These are phyloP conservation scores for Xenoacremonium recifei DNA, from an alignment of 2,329 filamentous ascomycete species.

Conservation along the genomic window DNA sequence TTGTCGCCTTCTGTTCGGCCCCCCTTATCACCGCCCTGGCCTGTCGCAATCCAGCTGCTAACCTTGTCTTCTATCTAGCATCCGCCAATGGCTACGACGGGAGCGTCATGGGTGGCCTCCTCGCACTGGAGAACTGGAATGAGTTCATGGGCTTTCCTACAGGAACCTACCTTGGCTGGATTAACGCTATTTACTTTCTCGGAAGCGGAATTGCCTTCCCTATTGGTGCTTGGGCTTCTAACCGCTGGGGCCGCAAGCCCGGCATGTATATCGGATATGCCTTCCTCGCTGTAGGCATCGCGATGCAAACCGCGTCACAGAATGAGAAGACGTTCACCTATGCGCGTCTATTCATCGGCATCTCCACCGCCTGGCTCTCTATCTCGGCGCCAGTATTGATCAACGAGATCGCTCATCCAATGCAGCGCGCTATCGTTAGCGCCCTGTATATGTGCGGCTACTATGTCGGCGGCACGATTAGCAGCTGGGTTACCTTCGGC, in stretches of 20 bases:
- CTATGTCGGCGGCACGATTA: background rate
- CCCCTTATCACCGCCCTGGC: no score
- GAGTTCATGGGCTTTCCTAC: slow-evolving; percentile 12
- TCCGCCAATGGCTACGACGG: slow-evolving; percentile 11
- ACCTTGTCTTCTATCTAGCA: slow-evolving; percentile 6
- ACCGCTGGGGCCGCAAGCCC: slow-evolving; percentile 11
- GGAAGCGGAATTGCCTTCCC: slow-evolving; percentile 8
- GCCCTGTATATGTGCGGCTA: background rate
- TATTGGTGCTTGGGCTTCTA: slow-evolving; percentile 10
- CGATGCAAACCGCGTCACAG: slow-evolving; percentile 7
- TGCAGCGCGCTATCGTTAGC: background rate
- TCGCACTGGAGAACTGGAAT: slow-evolving; percentile 12
- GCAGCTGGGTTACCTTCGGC: background rate
- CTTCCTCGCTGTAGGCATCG: slow-evolving; percentile 5
- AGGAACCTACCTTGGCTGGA: slow-evolving; percentile 11
- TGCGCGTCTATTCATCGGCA: slow-evolving; percentile 7
- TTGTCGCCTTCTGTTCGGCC: slow-evolving; percentile 15
- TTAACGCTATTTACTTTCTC: slow-evolving; percentile 1
- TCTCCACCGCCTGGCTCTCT: slow-evolving; percentile 5
- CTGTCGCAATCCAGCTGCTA: no score
- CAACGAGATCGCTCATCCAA: background rate
- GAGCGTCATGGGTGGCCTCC: slow-evolving; percentile 2
- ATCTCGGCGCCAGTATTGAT: slow-evolving; percentile 9
- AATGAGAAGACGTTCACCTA: slow-evolving; percentile 8
- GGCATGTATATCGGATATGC: slow-evolving; percentile 9